Evolutionary conservation across 192 early-diverging fungal genomes (phyloP).

Genomic region (Backusella westeae): DNA sequence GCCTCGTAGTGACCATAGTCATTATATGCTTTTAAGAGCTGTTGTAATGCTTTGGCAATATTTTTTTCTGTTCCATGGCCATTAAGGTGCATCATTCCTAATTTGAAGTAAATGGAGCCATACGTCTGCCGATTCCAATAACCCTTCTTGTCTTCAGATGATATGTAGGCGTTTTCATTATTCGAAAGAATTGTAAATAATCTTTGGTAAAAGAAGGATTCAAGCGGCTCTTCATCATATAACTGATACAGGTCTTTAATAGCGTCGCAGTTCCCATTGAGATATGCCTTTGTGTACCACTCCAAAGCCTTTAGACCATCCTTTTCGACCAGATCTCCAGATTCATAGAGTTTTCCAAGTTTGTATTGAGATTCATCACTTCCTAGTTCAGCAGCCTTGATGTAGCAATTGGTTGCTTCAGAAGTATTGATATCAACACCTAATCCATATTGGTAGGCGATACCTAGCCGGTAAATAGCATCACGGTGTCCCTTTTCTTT

Average conservation of each 20-base stretch:
- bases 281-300: neutral
- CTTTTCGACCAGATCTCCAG: neutral
- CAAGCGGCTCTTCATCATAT: neutral
- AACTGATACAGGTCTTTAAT: neutral
- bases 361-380: neutral
- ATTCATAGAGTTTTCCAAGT: neutral
- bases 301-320: neutral
- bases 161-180: neutral
- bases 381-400: neutral
- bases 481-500: neutral
- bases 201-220: neutral
- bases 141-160: neutral
- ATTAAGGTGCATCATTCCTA: neutral
- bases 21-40: neutral
- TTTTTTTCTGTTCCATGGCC: neutral
- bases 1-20: neutral
- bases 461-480: neutral
- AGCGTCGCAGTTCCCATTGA: neutral
- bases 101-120: neutral
- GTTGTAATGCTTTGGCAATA: neutral
- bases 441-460: neutral
- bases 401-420: neutral
- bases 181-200: neutral
- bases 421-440: neutral
- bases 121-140: neutral